These are phyloP conservation scores for Sedum album DNA, from an alignment of 164 flowering plant species.

Conservation along the genomic window DNA sequence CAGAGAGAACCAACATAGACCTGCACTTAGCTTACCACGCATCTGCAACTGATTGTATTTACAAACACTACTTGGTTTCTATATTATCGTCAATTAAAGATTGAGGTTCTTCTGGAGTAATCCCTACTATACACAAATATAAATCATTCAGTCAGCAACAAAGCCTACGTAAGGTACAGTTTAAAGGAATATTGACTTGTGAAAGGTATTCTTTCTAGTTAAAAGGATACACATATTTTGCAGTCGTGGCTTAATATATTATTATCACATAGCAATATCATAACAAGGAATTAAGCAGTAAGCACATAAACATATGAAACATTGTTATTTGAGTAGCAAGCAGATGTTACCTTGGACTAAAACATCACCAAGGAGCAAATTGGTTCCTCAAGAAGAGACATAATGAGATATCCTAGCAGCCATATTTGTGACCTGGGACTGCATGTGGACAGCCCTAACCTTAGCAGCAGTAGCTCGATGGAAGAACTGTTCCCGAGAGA, in stretches of 20 bases:
- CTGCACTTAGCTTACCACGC: too few species aligned
- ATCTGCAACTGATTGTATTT: too few species aligned
- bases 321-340: not conserved
- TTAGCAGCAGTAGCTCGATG: slow-evolving; percentile 67
- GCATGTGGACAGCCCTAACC: slow-evolving; percentile 73
- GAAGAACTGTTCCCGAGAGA: slow-evolving; percentile 84
- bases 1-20: too few species aligned
- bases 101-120: too few species aligned
- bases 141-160: too few species aligned
- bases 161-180: too few species aligned
- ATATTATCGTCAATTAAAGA: too few species aligned
- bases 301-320: not conserved
- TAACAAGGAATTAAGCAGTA: not conserved
- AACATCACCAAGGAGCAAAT: not conserved
- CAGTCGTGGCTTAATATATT: not conserved
- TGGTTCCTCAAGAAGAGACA: not conserved
- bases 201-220: too few species aligned
- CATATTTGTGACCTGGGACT: slow-evolving; percentile 72
- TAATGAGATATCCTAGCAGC: slow-evolving; percentile 44
- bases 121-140: too few species aligned
- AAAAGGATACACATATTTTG: too few species aligned
- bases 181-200: too few species aligned
- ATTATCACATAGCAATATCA: not conserved
- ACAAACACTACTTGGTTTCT: too few species aligned
- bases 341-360: not conserved